These are phyloP conservation scores for Earliella scabrosa DNA, from an alignment of 1,284 basidiomycete species.

Conservation along the genomic window DNA sequence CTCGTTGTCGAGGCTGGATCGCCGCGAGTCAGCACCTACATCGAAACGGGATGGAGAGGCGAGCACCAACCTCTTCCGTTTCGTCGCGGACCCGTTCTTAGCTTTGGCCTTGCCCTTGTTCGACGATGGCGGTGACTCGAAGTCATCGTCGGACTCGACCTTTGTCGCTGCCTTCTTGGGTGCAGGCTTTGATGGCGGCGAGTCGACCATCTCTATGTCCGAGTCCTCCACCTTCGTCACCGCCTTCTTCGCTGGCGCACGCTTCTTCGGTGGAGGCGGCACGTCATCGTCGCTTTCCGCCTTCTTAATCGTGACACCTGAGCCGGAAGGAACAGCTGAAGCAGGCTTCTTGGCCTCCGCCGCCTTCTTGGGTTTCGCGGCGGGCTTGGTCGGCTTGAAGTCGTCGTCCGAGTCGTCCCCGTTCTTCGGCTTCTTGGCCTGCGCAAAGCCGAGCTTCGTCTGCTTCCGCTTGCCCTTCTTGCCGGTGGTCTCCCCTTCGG, in stretches of 20 bases:
- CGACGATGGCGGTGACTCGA: constrained; percentile 33
- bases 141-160: constrained; percentile 32
- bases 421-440: constrained; percentile 41
- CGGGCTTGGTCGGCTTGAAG: constrained; percentile 73
- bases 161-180: constrained; percentile 31
- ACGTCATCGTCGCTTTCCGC: constrained; percentile 30
- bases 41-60: constrained; percentile 4
- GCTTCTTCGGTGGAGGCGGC: constrained; percentile 32
- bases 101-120: constrained; percentile 45
- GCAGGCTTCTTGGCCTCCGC: constrained; percentile 35
- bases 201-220: constrained; percentile 40
- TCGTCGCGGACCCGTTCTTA: constrained; percentile 37
- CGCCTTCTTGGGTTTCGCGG: constrained; percentile 45
- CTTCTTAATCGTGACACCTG: constrained; percentile 37
- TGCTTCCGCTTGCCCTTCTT: constrained; percentile 80
- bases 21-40: not conserved
- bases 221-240: constrained; percentile 38
- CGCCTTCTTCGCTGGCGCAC: constrained; percentile 34
- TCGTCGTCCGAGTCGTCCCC: constrained; percentile 74
- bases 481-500: constrained; percentile 49
- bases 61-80: constrained; percentile 58
- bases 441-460: constrained; percentile 61
- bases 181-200: constrained; percentile 19
- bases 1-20: constrained; percentile 36
- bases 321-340: constrained; percentile 27